Base-by-base conservation (phyloP, 31 red algal species). In the Bonnemaisonia californica region DNA sequence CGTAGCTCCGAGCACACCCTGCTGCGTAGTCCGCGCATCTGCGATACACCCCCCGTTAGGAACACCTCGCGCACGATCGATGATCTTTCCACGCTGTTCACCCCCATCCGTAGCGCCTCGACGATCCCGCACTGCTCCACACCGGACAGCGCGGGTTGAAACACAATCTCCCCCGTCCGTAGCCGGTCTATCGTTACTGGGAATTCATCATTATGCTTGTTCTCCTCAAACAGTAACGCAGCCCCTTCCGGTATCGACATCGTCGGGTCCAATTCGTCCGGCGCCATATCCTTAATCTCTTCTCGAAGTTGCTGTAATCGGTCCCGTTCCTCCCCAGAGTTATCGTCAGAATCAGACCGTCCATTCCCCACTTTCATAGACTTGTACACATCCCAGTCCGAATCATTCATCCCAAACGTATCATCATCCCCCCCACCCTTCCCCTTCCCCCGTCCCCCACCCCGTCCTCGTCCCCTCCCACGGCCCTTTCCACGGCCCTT, bases 301-400 rank as follows among this genome's bases (percentile, higher is more conserved):
- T 80, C 67, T 32, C 81, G 83, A 24, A 95, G 48, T 36, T 38
- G 41, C 21, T 80, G 57, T 62, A 95, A 67, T 56, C 83, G 78
- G 23, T 42, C 62, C 19, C 77, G 71, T 23, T 89, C 93, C 16
- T 89, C 83, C 23, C 36, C 82, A 40, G 79, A 86, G 39, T 86
- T 85, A 19, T 86, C 87, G 23, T 89, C 88, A 11, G 78, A 86
- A 38, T 89, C 93, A 22, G 73, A 77, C 47, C 74, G 80, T 42
- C 67, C 74, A 28, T 82, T 77, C 19, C 80, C 87, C 22, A 85
- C 86, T 66, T 76, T 84, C 76, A 95, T 89, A 21, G 88, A 83
- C 69, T 71, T 71, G 77, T 95, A 95, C 41, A 95, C 93, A 58
- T 95, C 88, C 93, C 93, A 95, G 39, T 95, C 93, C 4, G 67